Conservation (phyloP, 2,329 filamentous ascomycete genomes). For the Mycogone perniciosa region DNA sequence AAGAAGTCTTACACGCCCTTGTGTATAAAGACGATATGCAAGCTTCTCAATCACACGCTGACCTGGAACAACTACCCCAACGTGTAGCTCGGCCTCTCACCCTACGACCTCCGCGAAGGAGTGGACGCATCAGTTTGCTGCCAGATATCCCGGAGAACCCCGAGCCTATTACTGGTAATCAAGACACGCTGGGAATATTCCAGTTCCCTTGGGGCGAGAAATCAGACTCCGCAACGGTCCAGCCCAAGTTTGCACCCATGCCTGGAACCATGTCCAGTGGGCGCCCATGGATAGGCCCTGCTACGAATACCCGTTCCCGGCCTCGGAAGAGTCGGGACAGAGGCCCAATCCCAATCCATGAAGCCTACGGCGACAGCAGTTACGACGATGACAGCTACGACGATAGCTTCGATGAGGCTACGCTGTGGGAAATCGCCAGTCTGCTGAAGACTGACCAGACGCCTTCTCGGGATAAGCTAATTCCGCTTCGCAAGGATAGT, state of each 20-base stretch:
- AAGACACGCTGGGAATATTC: constrained; percentile 57
- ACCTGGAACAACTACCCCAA: constrained; percentile 16
- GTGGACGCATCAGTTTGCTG: constrained; percentile 50
- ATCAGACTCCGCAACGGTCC: constrained; percentile 48
- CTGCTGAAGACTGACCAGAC: constrained; percentile 47
- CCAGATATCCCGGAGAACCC: constrained; percentile 60
- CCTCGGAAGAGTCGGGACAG: neutral
- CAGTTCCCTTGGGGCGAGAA: constrained; percentile 61
- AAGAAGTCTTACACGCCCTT: neutral
- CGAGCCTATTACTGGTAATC: constrained; percentile 50
- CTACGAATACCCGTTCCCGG: neutral
- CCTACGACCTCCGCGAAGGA: constrained; percentile 48
- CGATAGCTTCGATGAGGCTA: constrained; percentile 55
- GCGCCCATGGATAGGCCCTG: neutral
- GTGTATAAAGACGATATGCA: too few species aligned
- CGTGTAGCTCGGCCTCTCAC: constrained; percentile 37
- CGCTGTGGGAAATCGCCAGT: constrained; percentile 58
- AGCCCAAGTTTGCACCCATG: constrained; percentile 32
- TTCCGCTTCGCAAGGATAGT: constrained; percentile 30
- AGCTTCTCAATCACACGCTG: neutral
- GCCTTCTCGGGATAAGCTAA: constrained; percentile 46
- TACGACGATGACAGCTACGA: constrained; percentile 35
- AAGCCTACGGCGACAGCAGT: constrained; percentile 29
- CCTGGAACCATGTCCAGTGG: constrained; percentile 40
- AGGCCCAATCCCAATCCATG: constrained; percentile 50